These are phyloP conservation scores for Debaryomycetaceae sp. DNA, from an alignment of 1,139 yeast genomes.

Conservation along the genomic window DNA sequence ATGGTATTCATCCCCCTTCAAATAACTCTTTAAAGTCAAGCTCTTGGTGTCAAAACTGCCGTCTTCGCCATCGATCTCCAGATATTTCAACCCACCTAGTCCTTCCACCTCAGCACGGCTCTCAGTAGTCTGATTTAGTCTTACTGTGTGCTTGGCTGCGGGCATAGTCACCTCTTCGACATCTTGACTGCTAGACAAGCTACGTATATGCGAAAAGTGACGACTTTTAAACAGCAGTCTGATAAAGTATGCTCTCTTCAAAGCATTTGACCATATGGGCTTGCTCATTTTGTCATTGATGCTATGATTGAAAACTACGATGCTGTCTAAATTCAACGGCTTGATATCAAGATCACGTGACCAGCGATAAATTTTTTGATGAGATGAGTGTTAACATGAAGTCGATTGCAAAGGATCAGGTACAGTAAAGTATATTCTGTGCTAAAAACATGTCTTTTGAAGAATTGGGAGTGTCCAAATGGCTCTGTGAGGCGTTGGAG, in stretches of 20 bases:
- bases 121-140: not conserved
- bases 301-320: not conserved
- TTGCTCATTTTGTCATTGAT: not conserved
- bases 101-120: not conserved
- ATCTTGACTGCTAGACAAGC: not conserved
- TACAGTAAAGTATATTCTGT: not conserved
- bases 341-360: not conserved
- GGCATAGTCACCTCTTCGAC: not conserved
- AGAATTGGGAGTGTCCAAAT: constrained; percentile 72
- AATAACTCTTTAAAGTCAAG: constrained; percentile 36
- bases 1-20: constrained; percentile 42
- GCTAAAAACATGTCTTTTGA: constrained; percentile 42
- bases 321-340: not conserved
- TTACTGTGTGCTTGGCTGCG: not conserved
- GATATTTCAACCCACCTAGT: constrained; percentile 10
- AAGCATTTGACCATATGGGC: not conserved
- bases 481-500: constrained; percentile 78
- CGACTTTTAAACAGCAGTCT: not conserved
- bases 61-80: constrained; percentile 18
- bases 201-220: not conserved
- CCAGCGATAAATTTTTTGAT: not conserved
- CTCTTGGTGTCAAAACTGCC: constrained; percentile 18
- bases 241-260: not conserved
- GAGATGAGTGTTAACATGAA: not conserved
- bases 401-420: not conserved